These are phyloP conservation scores for Penicillium turbatum DNA, from an alignment of 495 filamentous ascomycete genomes.

Conservation along the genomic window DNA sequence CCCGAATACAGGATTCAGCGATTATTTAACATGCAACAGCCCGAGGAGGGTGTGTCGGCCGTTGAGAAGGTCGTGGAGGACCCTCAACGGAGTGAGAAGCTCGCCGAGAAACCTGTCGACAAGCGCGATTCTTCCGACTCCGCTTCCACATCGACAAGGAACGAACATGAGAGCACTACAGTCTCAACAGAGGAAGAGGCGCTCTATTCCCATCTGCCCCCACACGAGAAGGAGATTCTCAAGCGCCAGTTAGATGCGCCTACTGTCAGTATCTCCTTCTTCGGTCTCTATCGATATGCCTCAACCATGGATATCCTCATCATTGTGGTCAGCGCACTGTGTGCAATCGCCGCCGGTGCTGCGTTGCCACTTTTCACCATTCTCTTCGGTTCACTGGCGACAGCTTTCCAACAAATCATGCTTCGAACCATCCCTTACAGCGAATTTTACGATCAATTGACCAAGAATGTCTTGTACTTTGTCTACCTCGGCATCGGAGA, in stretches of 20 bases:
- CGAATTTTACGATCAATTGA: slow-evolving; percentile 57
- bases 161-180: slow-evolving; percentile 21
- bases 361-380: slow-evolving; percentile 82
- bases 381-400: slow-evolving; percentile 73
- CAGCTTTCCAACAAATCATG: slow-evolving; percentile 64
- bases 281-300: slow-evolving; percentile 74
- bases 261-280: slow-evolving; percentile 58
- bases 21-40: slow-evolving; percentile 20
- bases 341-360: slow-evolving; percentile 73
- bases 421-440: slow-evolving; percentile 39
- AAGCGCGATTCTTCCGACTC: slow-evolving; percentile 21
- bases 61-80: slow-evolving; percentile 19
- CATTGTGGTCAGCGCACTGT: slow-evolving; percentile 59
- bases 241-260: slow-evolving; percentile 68
- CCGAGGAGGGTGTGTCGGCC: slow-evolving; percentile 17
- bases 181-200: slow-evolving; percentile 28
- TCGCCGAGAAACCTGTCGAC: slow-evolving; percentile 7
- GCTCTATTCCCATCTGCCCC: slow-evolving; percentile 35
- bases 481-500: slow-evolving; percentile 85
- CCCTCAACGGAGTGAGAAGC: slow-evolving; percentile 7
- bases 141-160: slow-evolving; percentile 25
- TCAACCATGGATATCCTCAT: slow-evolving; percentile 70
- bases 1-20: background rate
- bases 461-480: slow-evolving; percentile 74
- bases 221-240: slow-evolving; percentile 61